phyloP scores from a whole-genome alignment of 2,329 filamentous ascomycete genomes.

The Colletotrichum nymphaeae region DNA sequence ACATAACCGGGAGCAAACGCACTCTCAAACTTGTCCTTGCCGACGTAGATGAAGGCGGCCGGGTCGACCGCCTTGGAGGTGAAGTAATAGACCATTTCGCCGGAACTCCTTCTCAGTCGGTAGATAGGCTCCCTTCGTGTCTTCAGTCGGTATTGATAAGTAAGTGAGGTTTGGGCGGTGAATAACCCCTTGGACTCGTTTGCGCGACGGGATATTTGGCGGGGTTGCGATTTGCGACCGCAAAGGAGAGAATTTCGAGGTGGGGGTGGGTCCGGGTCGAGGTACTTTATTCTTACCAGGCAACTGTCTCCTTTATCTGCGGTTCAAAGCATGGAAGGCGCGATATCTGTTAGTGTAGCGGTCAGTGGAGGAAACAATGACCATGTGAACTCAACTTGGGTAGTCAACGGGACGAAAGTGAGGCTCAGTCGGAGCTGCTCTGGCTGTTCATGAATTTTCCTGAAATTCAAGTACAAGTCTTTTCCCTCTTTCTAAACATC shows the following conservation, averaged over 20 bases:
- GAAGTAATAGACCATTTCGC: slow-evolving; percentile 92
- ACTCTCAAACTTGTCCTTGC: slow-evolving; percentile 99
- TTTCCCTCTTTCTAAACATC: too few species aligned
- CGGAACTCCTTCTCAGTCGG: too few species aligned
- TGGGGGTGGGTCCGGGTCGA: slow-evolving; percentile 6
- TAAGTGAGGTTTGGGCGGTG: too few species aligned
- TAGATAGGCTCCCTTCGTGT: not conserved
- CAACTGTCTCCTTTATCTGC: too few species aligned
- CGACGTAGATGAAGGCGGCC: slow-evolving; percentile 90
- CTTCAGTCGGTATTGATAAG: too few species aligned
- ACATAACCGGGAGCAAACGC: slow-evolving; percentile 48
- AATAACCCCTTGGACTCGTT: too few species aligned
- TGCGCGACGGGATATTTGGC: not conserved
- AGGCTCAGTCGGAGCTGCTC: not conserved
- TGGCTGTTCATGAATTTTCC: not conserved
- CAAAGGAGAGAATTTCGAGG: slow-evolving; percentile 34
- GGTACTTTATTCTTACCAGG: not conserved
- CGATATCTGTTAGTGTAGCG: not conserved
- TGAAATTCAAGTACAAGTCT: too few species aligned
- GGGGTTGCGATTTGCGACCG: not conserved
- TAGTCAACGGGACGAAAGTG: not conserved
- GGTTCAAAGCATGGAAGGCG: not conserved
- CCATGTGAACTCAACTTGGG: not conserved
- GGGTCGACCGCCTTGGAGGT: slow-evolving; percentile 87
- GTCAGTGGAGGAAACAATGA: not conserved